Base-by-base conservation (phyloP, 768 basidiomycete species). In the Boletales sp. region DNA sequence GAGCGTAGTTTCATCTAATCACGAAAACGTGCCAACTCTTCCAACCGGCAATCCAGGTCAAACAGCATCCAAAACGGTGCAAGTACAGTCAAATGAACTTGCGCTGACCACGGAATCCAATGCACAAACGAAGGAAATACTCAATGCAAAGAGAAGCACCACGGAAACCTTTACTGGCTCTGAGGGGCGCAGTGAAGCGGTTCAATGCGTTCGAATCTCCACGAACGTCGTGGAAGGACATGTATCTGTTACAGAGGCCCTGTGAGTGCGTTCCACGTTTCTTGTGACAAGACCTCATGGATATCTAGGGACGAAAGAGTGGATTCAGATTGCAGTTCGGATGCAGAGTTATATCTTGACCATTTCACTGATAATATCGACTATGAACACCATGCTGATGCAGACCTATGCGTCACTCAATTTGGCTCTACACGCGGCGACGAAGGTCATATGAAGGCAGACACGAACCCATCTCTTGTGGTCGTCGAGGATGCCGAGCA, bases 211-310 rank as follows among this genome's bases (percentile, higher is more conserved):
- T n/a, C 42, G 57, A 9, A 33, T 36, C 10, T 28, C 44, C n/a
- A 17, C 21, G 8, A 45, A 31, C 14, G 13, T n/a, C 1, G 35
- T 43, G 11, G 25, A 21, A 39, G 31, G 21, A 3, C 14, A 3
- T 5, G 9, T 30, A 8, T 33, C 32, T 13, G 15, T 41, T 15
- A 15, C 33, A 25, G 28, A 38, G 14, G 12, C 35, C 8, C 32
- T 28, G 57, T 58, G 31, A 43, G 58, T 42, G 30, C 15, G 1
- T 12, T 14, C 3, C 9, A 25, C 37, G n/a, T 35, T 41, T 48
- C 12, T 41, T 18, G 25, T 41, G 5, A 9, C 14, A 6, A 30
- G 33, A 37, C 12, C 31, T 56, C 35, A 59, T 17, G 14, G 18
- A 34, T 42, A 3, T 17, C 4, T 15, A 59, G 57, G 35, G 35